Conservation (phyloP, 768 basidiomycete species). For the Hebeloma cylindrosporum region DNA sequence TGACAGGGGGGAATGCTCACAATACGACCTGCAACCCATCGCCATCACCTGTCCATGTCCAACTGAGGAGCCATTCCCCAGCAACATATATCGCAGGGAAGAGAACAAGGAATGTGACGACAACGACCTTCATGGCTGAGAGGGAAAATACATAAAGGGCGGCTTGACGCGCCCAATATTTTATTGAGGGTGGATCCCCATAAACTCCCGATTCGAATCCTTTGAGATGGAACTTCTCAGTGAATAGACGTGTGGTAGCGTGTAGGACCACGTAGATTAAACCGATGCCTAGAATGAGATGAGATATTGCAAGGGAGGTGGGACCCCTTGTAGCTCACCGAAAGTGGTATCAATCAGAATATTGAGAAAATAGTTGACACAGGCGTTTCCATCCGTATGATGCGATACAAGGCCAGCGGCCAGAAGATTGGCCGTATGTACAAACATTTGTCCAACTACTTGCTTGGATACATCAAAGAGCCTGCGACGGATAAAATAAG, state of each 20-base stretch:
- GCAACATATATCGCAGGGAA: slow-evolving; percentile 69
- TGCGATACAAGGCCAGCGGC: slow-evolving; percentile 77
- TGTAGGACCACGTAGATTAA: slow-evolving; percentile 77
- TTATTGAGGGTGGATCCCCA: slow-evolving; percentile 75
- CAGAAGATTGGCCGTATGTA: slow-evolving; percentile 76
- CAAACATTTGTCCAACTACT: slow-evolving; percentile 80
- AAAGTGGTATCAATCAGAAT: slow-evolving; percentile 90
- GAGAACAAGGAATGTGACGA: slow-evolving; percentile 71
- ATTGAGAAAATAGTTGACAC: slow-evolving; percentile 90
- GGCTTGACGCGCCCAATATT: slow-evolving; percentile 75
- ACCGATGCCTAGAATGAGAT: slow-evolving; percentile 60
- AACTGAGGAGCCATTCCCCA: slow-evolving; percentile 88
- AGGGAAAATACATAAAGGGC: slow-evolving; percentile 81
- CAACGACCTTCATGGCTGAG: slow-evolving; percentile 86
- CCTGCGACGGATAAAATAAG: slow-evolving; percentile 44
- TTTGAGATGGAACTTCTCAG: slow-evolving; percentile 61
- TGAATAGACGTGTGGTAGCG: slow-evolving; percentile 60
- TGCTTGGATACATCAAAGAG: slow-evolving; percentile 94
- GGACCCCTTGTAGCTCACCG: slow-evolving; percentile 50
- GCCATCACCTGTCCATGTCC: slow-evolving; percentile 63
- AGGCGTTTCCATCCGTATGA: slow-evolving; percentile 76
- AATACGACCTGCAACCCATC: slow-evolving; percentile 76
- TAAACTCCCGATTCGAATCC: slow-evolving; percentile 89
- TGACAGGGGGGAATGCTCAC: slow-evolving; percentile 43
- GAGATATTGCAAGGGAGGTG: not conserved